Evolutionary conservation across 352 stramenopile genomes (phyloP).

Genomic region (Pythium sukuiense): DNA sequence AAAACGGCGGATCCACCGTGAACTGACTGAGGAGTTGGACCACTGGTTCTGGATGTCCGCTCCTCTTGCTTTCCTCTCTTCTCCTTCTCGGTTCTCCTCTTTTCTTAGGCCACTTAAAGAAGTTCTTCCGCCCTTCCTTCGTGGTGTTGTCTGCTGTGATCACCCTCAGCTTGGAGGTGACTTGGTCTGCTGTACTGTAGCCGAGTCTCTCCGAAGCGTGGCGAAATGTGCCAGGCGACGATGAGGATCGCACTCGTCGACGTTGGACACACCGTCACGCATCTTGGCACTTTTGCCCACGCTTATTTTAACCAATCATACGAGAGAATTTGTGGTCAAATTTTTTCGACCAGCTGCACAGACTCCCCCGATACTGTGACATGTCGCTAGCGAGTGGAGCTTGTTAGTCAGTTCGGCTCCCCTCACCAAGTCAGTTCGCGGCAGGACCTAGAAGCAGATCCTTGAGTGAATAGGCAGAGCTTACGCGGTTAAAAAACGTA

Average conservation of each 20-base stretch:
- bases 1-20: not conserved
- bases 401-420: not conserved
- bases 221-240: not conserved
- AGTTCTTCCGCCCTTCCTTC: not conserved
- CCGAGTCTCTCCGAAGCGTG: not conserved
- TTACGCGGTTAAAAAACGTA: too few species aligned
- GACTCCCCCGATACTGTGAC: slow-evolving; percentile 2
- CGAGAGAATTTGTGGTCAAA: not conserved
- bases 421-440: not conserved
- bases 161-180: too few species aligned
- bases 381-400: not conserved
- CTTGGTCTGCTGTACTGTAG: not conserved
- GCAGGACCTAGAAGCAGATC: not conserved
- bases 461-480: too few species aligned
- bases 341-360: not conserved
- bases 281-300: not conserved
- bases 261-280: not conserved
- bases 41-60: not conserved
- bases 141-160: not conserved
- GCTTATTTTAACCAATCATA: not conserved
- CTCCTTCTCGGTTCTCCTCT: slow-evolving; percentile 1
- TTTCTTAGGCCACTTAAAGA: not conserved
- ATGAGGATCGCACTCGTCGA: slow-evolving; percentile 1
- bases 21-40: slow-evolving; percentile 9
- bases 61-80: not conserved